Evolutionary conservation across 495 filamentous ascomycete genomes (phyloP), one percentile per base, ranked within the genome.

Genomic region (Penicillium egyptiacum): DNA sequence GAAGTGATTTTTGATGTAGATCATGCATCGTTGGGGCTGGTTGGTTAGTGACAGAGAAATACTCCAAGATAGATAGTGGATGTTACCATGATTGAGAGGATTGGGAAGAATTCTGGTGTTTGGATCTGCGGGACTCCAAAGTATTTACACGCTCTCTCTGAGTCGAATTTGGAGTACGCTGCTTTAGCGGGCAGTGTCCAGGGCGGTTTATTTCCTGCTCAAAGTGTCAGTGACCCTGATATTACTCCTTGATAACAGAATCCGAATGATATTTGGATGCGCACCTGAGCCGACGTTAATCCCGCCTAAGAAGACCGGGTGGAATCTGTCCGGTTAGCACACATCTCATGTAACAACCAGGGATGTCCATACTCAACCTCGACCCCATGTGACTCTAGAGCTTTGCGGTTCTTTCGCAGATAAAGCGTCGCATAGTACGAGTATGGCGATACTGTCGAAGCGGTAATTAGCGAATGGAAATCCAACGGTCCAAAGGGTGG

Each of bases 251-350:
- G n/a, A 20, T 12, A 3, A 25, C 11, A 12, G n/a, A 26, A 14
- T n/a, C 35, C 4, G 35, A 39, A 39, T 39, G 16, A 17, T 7
- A 8, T 39, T 39, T 39, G 16, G 16, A 42, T 31, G 1, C 14
- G 30, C 67, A 87, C 84, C 85, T 37, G 81, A 83, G 22, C 75
- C 82, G 26, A 72, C 79, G 60, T 88, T 91, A 60, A 92, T 81
- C 20, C 82, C 89, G 46, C 86, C 87, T n/a, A 92, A 74, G 62
- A 92, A 85, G 45, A 90, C 71, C 14, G 89, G 89, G 60, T 86
- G 77, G 50, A 85, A 80, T 57, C 86, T 89, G 51, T 50, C 19
- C n/a, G 16, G 12, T 62, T 19, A 67, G 50, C 44, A 2, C n/a
- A 30, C 6, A 25, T 30, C 14, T 12, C 4, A 50, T 59, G 30